Evolutionary conservation across 495 filamentous ascomycete species (phyloP).

Genomic region (Lasiosphaeria hispida): DNA sequence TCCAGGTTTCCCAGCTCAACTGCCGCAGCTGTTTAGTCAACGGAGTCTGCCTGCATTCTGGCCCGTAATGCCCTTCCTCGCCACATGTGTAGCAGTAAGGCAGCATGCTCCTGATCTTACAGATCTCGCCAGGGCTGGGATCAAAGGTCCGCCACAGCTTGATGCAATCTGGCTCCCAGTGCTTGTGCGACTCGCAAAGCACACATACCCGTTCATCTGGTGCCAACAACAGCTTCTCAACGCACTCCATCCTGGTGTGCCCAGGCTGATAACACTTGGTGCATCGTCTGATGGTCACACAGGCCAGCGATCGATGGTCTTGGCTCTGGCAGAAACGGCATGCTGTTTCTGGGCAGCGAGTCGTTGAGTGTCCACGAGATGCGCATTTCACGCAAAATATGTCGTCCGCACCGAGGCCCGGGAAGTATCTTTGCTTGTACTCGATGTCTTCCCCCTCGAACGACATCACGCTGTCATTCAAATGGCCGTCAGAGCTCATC

Average conservation of each 20-base stretch:
- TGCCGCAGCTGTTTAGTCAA: background rate
- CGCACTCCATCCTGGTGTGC: slow-evolving; percentile 29
- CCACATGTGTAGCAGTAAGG: slow-evolving; percentile 45
- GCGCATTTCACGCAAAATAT: slow-evolving; percentile 41
- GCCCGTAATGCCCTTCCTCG: slow-evolving; percentile 34
- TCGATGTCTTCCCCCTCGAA: slow-evolving; percentile 20
- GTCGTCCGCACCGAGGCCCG: slow-evolving; percentile 28
- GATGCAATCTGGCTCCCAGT: slow-evolving; percentile 33
- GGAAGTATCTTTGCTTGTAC: slow-evolving; percentile 38
- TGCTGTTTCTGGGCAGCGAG: slow-evolving; percentile 29
- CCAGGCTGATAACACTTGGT: slow-evolving; percentile 40
- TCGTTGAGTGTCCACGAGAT: slow-evolving; percentile 30
- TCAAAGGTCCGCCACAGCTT: slow-evolving; percentile 41
- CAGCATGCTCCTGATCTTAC: slow-evolving; percentile 38
- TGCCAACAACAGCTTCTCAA: slow-evolving; percentile 35
- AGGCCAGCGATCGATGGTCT: slow-evolving; percentile 33
- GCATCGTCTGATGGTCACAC: slow-evolving; percentile 38
- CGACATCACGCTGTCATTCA: background rate
- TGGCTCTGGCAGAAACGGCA: slow-evolving; percentile 37
- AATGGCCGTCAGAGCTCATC: too few relatives aligned
- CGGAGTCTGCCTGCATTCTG: slow-evolving; percentile 32
- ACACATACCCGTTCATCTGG: slow-evolving; percentile 36
- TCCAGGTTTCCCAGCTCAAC: slow-evolving; percentile 33
- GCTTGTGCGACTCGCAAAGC: slow-evolving; percentile 32
- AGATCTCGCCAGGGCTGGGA: slow-evolving; percentile 15